Evolutionary conservation across 495 filamentous ascomycete genomes (phyloP).

Genomic region (Rhizodiscina lignyota): DNA sequence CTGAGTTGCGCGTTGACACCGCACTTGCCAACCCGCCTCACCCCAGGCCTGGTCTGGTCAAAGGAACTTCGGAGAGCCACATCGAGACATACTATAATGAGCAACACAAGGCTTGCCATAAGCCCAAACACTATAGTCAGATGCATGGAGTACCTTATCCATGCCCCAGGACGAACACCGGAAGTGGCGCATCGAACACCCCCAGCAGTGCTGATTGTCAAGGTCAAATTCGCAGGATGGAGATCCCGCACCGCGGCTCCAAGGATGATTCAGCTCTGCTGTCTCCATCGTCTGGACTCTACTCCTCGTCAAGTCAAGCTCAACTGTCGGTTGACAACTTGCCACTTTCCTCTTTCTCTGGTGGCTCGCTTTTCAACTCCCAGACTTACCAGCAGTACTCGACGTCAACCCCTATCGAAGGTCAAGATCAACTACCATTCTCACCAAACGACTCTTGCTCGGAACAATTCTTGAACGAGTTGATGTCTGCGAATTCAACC

Average conservation of each 20-base stretch:
- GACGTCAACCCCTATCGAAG: too few relatives aligned
- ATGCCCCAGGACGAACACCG: too few relatives aligned
- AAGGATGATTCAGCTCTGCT: constrained; percentile 4
- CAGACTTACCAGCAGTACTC: neutral
- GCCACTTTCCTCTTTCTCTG: constrained; percentile 9
- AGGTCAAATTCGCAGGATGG: neutral
- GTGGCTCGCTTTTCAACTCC: neutral
- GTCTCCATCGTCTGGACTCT: constrained; percentile 9
- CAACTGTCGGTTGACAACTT: constrained; percentile 16
- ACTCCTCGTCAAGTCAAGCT: constrained; percentile 11
- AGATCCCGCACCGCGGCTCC: neutral
- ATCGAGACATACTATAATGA: constrained; percentile 82
- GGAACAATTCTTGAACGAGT: neutral
- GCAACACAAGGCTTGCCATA: constrained; percentile 84
- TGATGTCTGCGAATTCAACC: neutral
- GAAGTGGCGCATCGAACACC: constrained; percentile 37
- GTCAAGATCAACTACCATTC: too few relatives aligned
- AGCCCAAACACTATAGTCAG: constrained; percentile 73
- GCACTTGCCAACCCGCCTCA: constrained; percentile 37
- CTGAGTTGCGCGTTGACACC: constrained; percentile 45
- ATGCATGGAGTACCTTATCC: constrained; percentile 70
- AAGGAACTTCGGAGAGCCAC: constrained; percentile 66
- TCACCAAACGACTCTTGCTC: neutral
- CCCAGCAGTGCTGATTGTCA: neutral
- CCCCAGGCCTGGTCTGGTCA: constrained; percentile 47